These are phyloP conservation scores for Mucor circinelloides DNA, from an alignment of 371 early-diverging fungal species.

Conservation along the genomic window DNA sequence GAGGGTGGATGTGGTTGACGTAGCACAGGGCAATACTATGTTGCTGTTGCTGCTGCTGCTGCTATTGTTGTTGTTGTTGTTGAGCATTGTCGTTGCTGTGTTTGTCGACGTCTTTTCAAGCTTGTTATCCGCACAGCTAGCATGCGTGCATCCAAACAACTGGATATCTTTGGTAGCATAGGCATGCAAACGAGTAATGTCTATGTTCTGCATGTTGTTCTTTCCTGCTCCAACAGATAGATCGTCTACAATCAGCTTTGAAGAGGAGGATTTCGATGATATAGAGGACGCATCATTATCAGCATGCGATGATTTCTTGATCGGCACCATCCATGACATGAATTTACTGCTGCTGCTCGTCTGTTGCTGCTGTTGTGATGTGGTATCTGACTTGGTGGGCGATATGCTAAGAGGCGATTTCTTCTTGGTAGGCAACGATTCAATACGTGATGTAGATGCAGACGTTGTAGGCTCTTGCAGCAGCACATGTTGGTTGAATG, in stretches of 20 bases:
- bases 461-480: constrained; percentile 13
- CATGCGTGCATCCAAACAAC: neutral
- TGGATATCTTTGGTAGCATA: constrained; percentile 28
- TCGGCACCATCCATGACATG: constrained; percentile 31
- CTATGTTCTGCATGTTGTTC: constrained; percentile 3
- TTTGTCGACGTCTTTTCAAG: neutral
- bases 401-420: neutral
- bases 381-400: constrained; percentile 13
- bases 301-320: neutral
- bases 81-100: neutral
- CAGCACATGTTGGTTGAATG: constrained; percentile 11
- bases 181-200: constrained; percentile 28
- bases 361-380: constrained; percentile 2
- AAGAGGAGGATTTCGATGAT: constrained; percentile 1
- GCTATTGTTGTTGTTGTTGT: neutral
- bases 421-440: neutral
- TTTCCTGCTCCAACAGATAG: neutral
- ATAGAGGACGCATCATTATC: constrained; percentile 1
- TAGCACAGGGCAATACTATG: neutral
- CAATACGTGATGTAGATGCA: constrained; percentile 3
- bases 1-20: neutral
- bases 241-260: neutral
- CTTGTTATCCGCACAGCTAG: neutral
- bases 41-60: neutral
- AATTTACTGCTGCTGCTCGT: constrained; percentile 10